These are phyloP conservation scores for Colletotrichum shisoi DNA, from an alignment of 2,329 filamentous ascomycete genomes.

Conservation along the genomic window DNA sequence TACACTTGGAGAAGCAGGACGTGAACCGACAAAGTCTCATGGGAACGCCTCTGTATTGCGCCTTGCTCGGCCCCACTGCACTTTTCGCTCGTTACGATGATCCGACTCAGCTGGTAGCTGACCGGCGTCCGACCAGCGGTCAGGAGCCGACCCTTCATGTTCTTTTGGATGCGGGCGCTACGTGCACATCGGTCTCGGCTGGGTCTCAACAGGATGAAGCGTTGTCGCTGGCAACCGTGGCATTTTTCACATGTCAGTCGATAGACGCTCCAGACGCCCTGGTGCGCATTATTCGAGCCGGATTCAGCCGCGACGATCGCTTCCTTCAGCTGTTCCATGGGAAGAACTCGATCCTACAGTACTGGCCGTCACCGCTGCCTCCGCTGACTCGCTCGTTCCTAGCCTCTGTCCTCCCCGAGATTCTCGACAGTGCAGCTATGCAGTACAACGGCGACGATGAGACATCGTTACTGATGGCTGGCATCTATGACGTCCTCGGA, in stretches of 20 bases:
- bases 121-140: neutral
- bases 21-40: constrained; percentile 42
- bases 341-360: neutral
- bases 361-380: constrained; percentile 22
- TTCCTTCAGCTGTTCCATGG: constrained; percentile 20
- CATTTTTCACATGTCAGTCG: constrained; percentile 26
- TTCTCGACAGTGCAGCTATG: constrained; percentile 12
- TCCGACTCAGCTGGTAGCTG: constrained; percentile 6
- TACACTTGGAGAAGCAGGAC: constrained; percentile 26
- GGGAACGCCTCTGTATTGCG: constrained; percentile 49
- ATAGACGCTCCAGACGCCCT: constrained; percentile 5
- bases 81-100: constrained; percentile 40
- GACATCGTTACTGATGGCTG: neutral
- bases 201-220: constrained; percentile 10
- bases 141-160: constrained; percentile 44
- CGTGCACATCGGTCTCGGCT: neutral
- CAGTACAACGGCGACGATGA: constrained; percentile 6
- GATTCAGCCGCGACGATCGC: neutral
- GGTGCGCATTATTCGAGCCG: neutral
- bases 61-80: constrained; percentile 47
- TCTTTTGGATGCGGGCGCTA: constrained; percentile 43
- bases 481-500: constrained; percentile 15
- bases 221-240: constrained; percentile 24
- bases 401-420: constrained; percentile 1
- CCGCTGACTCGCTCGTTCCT: constrained; percentile 1